Conservation (phyloP, 1,284 basidiomycete genomes). For the Tilletia walkeri region DNA sequence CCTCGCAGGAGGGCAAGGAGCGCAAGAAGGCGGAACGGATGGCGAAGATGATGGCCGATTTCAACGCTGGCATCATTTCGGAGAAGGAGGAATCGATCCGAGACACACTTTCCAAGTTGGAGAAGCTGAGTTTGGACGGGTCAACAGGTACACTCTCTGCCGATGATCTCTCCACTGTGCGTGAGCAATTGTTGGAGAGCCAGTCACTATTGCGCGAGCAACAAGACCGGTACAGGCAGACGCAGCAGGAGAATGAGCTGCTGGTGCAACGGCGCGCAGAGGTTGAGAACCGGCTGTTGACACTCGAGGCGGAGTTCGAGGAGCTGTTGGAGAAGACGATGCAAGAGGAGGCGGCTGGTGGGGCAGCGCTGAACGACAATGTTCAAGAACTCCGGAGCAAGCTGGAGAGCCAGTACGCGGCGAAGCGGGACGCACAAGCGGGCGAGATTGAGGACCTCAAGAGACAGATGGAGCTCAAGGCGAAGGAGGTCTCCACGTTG, state of each 20-base stretch:
- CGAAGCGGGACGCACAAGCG: constrained; percentile 83
- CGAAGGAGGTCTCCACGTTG: constrained; percentile 79
- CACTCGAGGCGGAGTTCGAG: constrained; percentile 89
- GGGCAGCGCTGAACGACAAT: constrained; percentile 25
- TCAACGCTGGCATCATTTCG: constrained; percentile 73
- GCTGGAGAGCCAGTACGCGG: constrained; percentile 87
- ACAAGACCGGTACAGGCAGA: constrained; percentile 80
- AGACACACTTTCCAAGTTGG: constrained; percentile 76
- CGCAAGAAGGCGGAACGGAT: constrained; percentile 99
- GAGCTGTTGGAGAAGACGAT: constrained; percentile 71
- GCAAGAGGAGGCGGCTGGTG: constrained; percentile 50
- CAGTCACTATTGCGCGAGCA: constrained; percentile 83
- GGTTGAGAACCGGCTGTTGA: constrained; percentile 75
- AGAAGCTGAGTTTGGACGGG: constrained; percentile 57
- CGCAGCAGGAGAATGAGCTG: constrained; percentile 89
- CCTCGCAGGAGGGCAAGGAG: constrained; percentile 89
- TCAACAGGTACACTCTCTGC: constrained; percentile 57
- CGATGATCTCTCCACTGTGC: constrained; percentile 75
- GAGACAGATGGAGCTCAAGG: constrained; percentile 83
- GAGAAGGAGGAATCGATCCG: constrained; percentile 91
- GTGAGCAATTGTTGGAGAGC: constrained; percentile 83
- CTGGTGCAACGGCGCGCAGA: constrained; percentile 79
- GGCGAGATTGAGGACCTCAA: constrained; percentile 85
- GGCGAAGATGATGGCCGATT: constrained; percentile 99
- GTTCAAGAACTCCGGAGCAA: constrained; percentile 62